These are phyloP conservation scores for Clarkia xantiana DNA, from an alignment of 345 rosid species.

Conservation along the genomic window DNA sequence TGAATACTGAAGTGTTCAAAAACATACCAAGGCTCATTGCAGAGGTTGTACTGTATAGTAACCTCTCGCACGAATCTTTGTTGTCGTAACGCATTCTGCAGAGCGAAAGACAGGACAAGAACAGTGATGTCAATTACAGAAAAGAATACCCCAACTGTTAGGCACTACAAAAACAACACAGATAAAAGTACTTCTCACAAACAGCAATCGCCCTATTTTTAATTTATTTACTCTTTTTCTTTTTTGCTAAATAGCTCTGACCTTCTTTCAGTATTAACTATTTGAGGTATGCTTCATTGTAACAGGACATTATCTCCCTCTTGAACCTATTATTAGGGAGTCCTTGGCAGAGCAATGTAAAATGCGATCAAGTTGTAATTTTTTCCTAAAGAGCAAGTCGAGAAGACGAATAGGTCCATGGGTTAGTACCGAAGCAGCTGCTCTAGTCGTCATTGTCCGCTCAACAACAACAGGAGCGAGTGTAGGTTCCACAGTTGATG, in stretches of 20 bases:
- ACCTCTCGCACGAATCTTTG: conserved; percentile 98
- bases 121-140: not conserved
- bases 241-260: no score
- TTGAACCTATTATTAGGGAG: no score
- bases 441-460: conserved; percentile 97
- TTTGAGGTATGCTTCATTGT: no score
- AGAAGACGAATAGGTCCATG: not conserved
- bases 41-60: conserved; percentile 93
- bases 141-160: not conserved
- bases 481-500: conserved; percentile 92
- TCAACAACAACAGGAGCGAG: conserved; percentile 99
- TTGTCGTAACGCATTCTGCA: conserved; percentile 88
- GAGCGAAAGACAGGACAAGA: not conserved
- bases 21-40: conserved; percentile 97
- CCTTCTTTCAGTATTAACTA: no score
- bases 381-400: no score
- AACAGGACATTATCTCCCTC: no score
- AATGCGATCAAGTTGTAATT: no score
- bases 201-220: no score
- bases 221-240: no score
- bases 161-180: no score
- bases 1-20: not conserved
- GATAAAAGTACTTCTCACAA: no score
- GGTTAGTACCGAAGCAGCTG: conserved; percentile 86
- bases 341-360: no score